phyloP scores from a whole-genome alignment of 495 filamentous ascomycete species.

The Penicillium verhagenii region DNA sequence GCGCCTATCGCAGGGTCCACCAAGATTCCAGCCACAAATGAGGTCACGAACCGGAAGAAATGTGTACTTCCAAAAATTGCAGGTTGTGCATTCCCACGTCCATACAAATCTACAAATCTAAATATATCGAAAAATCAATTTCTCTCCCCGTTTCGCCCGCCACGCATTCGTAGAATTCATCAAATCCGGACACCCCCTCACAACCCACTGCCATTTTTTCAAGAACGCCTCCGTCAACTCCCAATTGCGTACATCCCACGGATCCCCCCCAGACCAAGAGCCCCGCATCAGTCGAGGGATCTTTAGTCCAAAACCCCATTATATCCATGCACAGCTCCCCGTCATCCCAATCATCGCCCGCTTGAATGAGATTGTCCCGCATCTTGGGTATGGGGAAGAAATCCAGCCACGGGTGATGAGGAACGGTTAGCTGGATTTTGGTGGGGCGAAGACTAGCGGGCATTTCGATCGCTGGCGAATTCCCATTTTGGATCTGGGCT shows the following conservation, averaged over 20 bases:
- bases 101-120: too few species aligned
- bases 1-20: neutral
- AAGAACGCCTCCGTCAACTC: constrained; percentile 51
- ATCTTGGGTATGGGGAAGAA: constrained; percentile 50
- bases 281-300: constrained; percentile 31
- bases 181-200: constrained; percentile 49
- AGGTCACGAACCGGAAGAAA: too few species aligned
- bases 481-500: neutral
- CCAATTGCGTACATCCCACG: constrained; percentile 47
- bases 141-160: constrained; percentile 48
- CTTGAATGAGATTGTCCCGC: constrained; percentile 50
- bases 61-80: too few species aligned
- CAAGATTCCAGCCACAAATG: too few species aligned
- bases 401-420: constrained; percentile 55
- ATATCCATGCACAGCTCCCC: constrained; percentile 48
- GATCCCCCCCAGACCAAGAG: constrained; percentile 54
- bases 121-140: constrained; percentile 45
- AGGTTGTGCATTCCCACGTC: too few species aligned
- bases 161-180: constrained; percentile 50
- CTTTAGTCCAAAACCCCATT: constrained; percentile 42
- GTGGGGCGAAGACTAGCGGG: constrained; percentile 50
- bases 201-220: constrained; percentile 50
- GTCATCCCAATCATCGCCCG: constrained; percentile 41
- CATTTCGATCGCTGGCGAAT: too few species aligned
- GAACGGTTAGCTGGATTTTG: constrained; percentile 34